Evolutionary conservation across 768 basidiomycete genomes (phyloP), one percentile per base, ranked within the genome.

Genomic region (Hygrophorus russula): DNA sequence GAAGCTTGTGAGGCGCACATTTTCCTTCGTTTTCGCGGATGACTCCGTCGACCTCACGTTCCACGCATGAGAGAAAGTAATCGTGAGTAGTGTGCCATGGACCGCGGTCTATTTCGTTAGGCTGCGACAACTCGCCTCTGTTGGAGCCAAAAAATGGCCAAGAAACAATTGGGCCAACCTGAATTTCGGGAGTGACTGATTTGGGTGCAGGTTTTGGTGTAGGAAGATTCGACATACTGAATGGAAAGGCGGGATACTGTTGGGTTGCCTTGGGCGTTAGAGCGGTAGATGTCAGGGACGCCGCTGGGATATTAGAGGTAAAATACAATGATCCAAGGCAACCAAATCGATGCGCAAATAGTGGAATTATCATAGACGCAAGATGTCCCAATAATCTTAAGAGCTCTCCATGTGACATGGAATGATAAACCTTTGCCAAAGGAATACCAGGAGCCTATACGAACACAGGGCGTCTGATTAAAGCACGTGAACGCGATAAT

Each of bases 71-170:
- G 4, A 60, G 55, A 15, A 87, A 62, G 56, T 91, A 91, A 5
- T 65, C 65, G 24, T 62, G 58, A 2, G 78, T 71, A 4, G 70
- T 69, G 2, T 68, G 46, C 82, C 85, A 90, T 0, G 87, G 88
- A 2, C 87, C 86, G n/a, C 87, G 78, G 52, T 86, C 68, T 29
- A 90, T 68, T 50, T 87, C 83, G 15, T 67, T 62, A 2, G 78
- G 79, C 50, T 82, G 81, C 2, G 59, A 50, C 17, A 86, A 70
- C 46, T 84, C 80, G 27, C 87, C 87, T 32, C 88, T 72, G 49
- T 81, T 78, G 3, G 84, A 82, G 36, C 87, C 87, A 56, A 91
- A 91, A 69, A 90, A 91, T 1, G 87, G 82, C 87, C 88, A 91
- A 2, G 86, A 88, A 39, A 90, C 75, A 53, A 91, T 90, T 6